These are phyloP conservation scores for Peniophora sp. DNA, from an alignment of 1,284 basidiomycete genomes.

Conservation along the genomic window DNA sequence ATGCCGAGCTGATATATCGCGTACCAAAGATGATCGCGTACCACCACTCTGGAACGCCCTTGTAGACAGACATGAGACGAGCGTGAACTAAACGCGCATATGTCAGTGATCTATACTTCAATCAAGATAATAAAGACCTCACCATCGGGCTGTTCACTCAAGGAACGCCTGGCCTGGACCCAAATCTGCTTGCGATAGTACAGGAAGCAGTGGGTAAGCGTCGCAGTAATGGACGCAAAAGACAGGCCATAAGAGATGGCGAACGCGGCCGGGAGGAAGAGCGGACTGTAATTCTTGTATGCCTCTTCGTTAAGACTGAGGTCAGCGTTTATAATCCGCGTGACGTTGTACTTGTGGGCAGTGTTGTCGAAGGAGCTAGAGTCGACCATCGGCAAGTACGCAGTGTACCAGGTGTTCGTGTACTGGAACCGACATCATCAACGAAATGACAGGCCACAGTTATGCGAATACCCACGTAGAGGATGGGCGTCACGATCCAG, in stretches of 20 bases:
- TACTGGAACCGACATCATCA: not conserved
- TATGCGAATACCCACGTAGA: conserved; percentile 16
- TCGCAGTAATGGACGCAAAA: conserved; percentile 57
- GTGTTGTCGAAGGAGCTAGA: conserved; percentile 48
- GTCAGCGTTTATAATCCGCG: conserved; percentile 50
- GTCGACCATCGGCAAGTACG: conserved; percentile 15
- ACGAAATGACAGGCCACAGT: not conserved
- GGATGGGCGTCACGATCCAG: conserved; percentile 62
- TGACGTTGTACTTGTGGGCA: conserved; percentile 59
- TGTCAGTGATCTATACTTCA: not conserved
- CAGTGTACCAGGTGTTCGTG: not conserved
- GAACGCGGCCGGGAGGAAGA: conserved; percentile 65
- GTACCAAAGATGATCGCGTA: not conserved
- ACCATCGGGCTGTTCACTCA: conserved; percentile 62
- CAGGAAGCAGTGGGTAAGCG: conserved; percentile 63
- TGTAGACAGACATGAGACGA: conserved; percentile 68
- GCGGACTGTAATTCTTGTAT: conserved; percentile 72
- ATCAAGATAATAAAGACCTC: not conserved
- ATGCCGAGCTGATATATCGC: not conserved
- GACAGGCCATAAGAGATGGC: conserved; percentile 32
- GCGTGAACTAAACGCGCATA: conserved; percentile 46
- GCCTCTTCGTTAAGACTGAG: conserved; percentile 48
- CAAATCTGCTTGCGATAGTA: conserved; percentile 71
- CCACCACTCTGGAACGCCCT: conserved; percentile 24
- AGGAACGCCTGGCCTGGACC: conserved; percentile 46